Evolutionary conservation across 2,329 filamentous ascomycete genomes (phyloP).

Genomic region (Hymenoscyphus scutula): DNA sequence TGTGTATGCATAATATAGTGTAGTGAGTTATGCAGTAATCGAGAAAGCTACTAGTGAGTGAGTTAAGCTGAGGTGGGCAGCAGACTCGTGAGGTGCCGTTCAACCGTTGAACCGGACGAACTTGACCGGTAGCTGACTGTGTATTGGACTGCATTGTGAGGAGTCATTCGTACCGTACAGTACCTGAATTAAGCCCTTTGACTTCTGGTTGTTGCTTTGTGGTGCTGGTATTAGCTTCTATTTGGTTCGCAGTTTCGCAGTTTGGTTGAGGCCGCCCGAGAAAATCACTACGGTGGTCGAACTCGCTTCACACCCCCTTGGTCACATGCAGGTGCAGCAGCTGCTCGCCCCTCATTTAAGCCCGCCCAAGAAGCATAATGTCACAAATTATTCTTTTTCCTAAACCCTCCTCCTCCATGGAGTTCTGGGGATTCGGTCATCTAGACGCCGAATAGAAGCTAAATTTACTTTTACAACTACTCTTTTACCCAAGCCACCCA

Average conservation of each 20-base stretch:
- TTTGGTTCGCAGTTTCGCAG: slow-evolving; percentile 11
- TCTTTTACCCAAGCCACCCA: neutral
- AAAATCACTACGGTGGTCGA: slow-evolving; percentile 14
- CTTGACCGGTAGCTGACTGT: slow-evolving; percentile 1
- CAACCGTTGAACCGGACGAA: neutral
- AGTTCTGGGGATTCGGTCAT: neutral
- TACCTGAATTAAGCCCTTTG: slow-evolving; percentile 14
- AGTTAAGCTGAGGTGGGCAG: neutral
- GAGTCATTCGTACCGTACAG: slow-evolving; percentile 15
- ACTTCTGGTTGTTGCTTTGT: neutral
- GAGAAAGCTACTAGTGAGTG: neutral
- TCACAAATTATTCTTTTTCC: neutral
- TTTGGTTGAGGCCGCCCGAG: slow-evolving; percentile 16
- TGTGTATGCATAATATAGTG: neutral
- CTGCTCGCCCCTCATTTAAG: slow-evolving; percentile 2
- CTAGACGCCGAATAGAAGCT: neutral
- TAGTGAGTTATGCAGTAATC: neutral
- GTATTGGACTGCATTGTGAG: slow-evolving; percentile 14
- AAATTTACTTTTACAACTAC: neutral
- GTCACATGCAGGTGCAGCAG: neutral
- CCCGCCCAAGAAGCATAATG: neutral
- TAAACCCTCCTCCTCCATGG: neutral
- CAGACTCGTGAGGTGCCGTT: neutral
- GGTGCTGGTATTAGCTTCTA: slow-evolving; percentile 11
- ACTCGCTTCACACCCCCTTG: neutral